Percentiles rank a stretch among this genome's conserved stretches.
phyloP scores from a whole-genome alignment of 2,329 filamentous ascomycete species.

The Ophiostoma australiae region DNA sequence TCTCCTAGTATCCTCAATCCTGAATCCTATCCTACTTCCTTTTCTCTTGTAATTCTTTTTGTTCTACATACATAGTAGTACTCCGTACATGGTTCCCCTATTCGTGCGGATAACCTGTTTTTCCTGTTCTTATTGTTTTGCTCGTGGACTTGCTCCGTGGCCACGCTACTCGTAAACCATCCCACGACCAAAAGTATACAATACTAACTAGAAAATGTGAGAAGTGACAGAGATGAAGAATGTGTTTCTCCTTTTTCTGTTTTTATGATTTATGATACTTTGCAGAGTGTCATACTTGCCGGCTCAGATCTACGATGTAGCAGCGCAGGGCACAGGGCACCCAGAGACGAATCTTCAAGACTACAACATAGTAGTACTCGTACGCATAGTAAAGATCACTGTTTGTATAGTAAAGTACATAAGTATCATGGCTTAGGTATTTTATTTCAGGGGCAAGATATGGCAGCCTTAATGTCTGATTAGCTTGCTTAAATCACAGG shows the following conservation, averaged over 20 bases:
- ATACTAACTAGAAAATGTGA: not conserved
- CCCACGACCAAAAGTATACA: not conserved
- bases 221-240: not conserved
- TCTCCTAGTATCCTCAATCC: no score
- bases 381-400: no score
- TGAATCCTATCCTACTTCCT: no score
- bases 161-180: not conserved
- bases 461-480: not conserved
- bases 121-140: not conserved
- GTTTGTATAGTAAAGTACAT: no score
- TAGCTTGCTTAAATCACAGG: not conserved
- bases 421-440: not conserved
- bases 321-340: not conserved
- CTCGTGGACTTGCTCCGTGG: not conserved
- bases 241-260: not conserved
- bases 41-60: no score
- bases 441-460: not conserved
- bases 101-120: not conserved
- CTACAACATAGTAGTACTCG: no score
- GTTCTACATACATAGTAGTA: no score
- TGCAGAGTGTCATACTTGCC: not conserved
- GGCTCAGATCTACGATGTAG: slow-evolving; percentile 6
- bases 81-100: no score
- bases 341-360: no score
- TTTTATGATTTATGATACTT: not conserved